These are phyloP conservation scores for Lentinus tigrinus DNA, from an alignment of 768 basidiomycete species.

Conservation along the genomic window DNA sequence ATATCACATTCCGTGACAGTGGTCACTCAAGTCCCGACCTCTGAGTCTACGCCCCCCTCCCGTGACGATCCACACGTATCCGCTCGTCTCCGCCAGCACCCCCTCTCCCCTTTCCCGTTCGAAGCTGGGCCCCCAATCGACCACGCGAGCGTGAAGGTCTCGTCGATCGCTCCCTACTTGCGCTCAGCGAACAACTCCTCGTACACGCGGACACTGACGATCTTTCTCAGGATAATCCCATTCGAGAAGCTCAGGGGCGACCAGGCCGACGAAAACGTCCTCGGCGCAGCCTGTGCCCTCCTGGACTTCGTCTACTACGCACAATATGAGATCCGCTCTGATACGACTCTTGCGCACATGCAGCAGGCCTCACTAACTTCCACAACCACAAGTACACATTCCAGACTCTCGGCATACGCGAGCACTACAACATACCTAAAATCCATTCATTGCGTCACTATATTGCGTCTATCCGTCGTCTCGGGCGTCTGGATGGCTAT, in stretches of 20 bases:
- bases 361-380: constrained; percentile 9
- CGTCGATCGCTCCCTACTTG: constrained; percentile 30
- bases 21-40: constrained; percentile 26
- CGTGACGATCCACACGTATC: constrained; percentile 35
- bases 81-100: constrained; percentile 32
- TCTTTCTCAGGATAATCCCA: constrained; percentile 35
- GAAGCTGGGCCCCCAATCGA: constrained; percentile 31
- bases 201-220: constrained; percentile 38
- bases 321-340: constrained; percentile 12
- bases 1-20: too few relatives aligned
- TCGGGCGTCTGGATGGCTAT: constrained; percentile 26
- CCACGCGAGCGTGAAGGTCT: constrained; percentile 21
- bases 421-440: constrained; percentile 31
- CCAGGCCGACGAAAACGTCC: background rate
- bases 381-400: constrained; percentile 40
- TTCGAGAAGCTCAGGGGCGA: constrained; percentile 48
- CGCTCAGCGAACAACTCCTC: constrained; percentile 39
- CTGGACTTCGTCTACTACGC: constrained; percentile 29
- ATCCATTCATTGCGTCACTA: constrained; percentile 26
- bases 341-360: constrained; percentile 8
- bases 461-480: constrained; percentile 7
- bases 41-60: constrained; percentile 29
- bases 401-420: constrained; percentile 26
- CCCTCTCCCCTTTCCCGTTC: constrained; percentile 42
- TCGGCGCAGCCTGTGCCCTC: constrained; percentile 3